Conservation (phyloP, 192 early-diverging fungal species). For the Coemansia sp. region DNA sequence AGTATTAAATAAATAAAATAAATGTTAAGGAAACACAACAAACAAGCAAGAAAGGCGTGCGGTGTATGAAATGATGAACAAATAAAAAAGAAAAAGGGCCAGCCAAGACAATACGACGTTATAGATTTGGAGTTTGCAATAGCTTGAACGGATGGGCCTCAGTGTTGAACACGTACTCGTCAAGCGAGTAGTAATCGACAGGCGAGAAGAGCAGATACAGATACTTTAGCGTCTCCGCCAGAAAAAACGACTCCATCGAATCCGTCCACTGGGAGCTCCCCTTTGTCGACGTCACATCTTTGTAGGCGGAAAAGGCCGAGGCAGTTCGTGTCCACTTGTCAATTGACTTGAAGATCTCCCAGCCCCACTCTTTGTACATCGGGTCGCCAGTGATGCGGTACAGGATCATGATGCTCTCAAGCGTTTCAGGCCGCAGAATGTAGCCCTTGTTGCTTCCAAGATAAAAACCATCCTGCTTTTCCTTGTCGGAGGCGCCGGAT, state of each 20-base stretch:
- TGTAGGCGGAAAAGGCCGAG: slow-evolving; percentile 63
- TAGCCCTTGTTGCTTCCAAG: slow-evolving; percentile 54
- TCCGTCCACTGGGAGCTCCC: slow-evolving; percentile 29
- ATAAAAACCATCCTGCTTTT: slow-evolving; percentile 38
- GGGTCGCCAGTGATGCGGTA: slow-evolving; percentile 82
- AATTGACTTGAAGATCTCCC: slow-evolving; percentile 86
- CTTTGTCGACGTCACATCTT: slow-evolving; percentile 43
- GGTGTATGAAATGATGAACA: neutral
- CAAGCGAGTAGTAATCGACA: slow-evolving; percentile 66
- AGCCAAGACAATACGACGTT: neutral
- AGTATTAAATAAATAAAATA: too few species aligned
- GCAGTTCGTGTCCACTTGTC: slow-evolving; percentile 75
- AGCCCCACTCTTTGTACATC: slow-evolving; percentile 72
- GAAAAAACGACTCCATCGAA: slow-evolving; percentile 59
- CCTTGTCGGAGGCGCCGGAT: slow-evolving; percentile 7
- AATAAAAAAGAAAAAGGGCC: neutral
- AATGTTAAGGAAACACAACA: neutral
- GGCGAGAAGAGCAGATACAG: slow-evolving; percentile 85
- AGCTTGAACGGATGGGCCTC: slow-evolving; percentile 90
- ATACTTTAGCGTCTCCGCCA: slow-evolving; percentile 95
- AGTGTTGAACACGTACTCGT: slow-evolving; percentile 92
- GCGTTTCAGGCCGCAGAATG: slow-evolving; percentile 71
- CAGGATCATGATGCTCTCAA: slow-evolving; percentile 87
- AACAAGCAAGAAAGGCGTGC: slow-evolving; percentile 1
- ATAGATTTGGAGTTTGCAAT: slow-evolving; percentile 11